These are phyloP conservation scores for Pythium aphanidermatum DNA, from an alignment of 352 stramenopile genomes.

Conservation along the genomic window DNA sequence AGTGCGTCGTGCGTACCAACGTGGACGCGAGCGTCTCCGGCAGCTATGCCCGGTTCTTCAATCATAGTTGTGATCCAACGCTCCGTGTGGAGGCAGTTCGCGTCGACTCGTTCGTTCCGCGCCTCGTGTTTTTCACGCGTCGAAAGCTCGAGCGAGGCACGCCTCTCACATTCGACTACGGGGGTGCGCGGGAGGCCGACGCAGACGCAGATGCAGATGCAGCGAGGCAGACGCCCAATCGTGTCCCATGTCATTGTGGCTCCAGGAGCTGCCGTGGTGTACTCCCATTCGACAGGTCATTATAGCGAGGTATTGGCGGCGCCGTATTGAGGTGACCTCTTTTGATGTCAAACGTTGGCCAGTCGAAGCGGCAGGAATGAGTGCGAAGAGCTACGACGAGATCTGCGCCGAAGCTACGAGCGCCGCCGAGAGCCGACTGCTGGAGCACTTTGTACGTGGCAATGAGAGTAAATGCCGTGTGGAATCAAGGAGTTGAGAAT, in stretches of 20 bases:
- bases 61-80: constrained; percentile 59
- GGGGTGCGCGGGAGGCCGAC: neutral
- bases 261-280: constrained; percentile 24
- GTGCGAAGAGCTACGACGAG: constrained; percentile 53
- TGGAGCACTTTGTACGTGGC: constrained; percentile 56
- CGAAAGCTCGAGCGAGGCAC: constrained; percentile 24
- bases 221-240: neutral
- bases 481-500: neutral
- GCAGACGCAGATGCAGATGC: neutral
- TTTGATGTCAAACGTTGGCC: no score
- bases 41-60: constrained; percentile 64
- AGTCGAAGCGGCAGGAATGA: constrained; percentile 4
- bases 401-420: constrained; percentile 52
- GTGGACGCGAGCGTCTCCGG: constrained; percentile 44
- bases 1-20: constrained; percentile 42
- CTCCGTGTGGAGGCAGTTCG: constrained; percentile 44
- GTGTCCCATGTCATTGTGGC: constrained; percentile 24
- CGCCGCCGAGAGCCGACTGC: constrained; percentile 53
- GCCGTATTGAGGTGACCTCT: constrained; percentile 6
- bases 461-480: no score
- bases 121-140: constrained; percentile 45
- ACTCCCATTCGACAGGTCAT: constrained; percentile 25
- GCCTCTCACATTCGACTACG: constrained; percentile 68
- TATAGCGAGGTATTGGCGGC: constrained; percentile 17
- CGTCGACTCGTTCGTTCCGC: constrained; percentile 50